Percentiles rank a stretch among this genome's conserved stretches.
These are phyloP conservation scores for Phaeotremella skinneri DNA, from an alignment of 768 basidiomycete genomes.

Conservation along the genomic window DNA sequence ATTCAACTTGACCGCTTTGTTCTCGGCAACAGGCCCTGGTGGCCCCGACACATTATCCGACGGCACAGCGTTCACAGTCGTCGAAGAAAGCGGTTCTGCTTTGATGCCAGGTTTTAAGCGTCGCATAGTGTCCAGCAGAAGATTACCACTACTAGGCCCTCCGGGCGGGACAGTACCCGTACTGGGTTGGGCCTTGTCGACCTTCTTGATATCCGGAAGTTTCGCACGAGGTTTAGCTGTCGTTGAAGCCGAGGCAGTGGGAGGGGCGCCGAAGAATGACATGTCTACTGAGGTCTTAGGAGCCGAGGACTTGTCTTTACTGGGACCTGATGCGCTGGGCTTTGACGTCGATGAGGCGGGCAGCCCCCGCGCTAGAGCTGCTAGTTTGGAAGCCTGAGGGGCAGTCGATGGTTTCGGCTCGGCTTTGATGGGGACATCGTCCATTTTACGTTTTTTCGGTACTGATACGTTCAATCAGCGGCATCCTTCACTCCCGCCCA, in stretches of 20 bases:
- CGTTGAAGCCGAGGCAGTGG: neutral
- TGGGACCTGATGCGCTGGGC: neutral
- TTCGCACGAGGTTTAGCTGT: conserved; percentile 1
- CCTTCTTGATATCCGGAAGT: conserved; percentile 24
- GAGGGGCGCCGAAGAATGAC: conserved; percentile 19
- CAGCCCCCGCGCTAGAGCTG: neutral
- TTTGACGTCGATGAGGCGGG: neutral
- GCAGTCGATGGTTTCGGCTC: conserved; percentile 16
- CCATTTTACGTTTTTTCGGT: conserved; percentile 27
- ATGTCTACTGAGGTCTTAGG: conserved; percentile 18
- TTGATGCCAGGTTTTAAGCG: conserved; percentile 16
- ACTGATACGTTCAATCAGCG: conserved; percentile 2
- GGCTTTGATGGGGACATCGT: conserved; percentile 7
- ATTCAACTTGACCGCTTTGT: conserved; percentile 18
- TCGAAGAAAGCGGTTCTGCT: conserved; percentile 9
- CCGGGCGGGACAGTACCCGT: conserved; percentile 1
- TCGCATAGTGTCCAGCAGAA: conserved; percentile 1
- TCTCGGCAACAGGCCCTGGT: conserved; percentile 10
- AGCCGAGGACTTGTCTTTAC: neutral
- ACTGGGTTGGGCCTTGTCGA: neutral
- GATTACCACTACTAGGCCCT: neutral
- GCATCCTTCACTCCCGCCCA: neutral
- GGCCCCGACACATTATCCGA: too few species aligned
- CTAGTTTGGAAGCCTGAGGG: neutral
- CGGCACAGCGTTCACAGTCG: neutral